These are phyloP conservation scores for Fulvia fulva DNA, from an alignment of 2,329 filamentous ascomycete genomes.

Conservation along the genomic window DNA sequence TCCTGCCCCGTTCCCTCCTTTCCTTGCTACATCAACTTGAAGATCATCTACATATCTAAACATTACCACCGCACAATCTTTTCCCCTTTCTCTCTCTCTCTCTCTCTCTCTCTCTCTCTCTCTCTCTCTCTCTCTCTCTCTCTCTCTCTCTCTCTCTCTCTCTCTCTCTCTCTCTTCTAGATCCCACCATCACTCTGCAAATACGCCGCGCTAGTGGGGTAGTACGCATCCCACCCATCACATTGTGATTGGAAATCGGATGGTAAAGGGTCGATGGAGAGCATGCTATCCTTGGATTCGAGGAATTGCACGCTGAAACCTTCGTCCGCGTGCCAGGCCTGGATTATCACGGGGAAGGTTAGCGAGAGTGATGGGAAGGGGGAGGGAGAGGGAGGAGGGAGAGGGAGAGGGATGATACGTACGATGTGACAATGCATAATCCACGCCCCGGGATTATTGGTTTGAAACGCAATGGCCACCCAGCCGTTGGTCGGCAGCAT, in stretches of 20 bases:
- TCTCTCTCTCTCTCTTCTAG: conserved; percentile 5
- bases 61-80: too few relatives aligned
- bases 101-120: neutral
- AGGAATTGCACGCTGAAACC: conserved; percentile 35
- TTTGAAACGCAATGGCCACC: conserved; percentile 40
- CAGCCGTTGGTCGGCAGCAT: conserved; percentile 38
- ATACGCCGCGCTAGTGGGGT: conserved; percentile 23
- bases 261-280: conserved; percentile 21
- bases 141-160: too few relatives aligned
- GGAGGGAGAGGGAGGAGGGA: too few relatives aligned
- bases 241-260: conserved; percentile 29
- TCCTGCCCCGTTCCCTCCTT: too few relatives aligned
- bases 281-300: conserved; percentile 25
- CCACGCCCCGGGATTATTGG: conserved; percentile 44
- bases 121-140: neutral
- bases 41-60: too few relatives aligned
- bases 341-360: neutral
- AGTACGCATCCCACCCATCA: conserved; percentile 29
- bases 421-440: conserved; percentile 43
- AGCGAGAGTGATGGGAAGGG: neutral
- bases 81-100: too few relatives aligned
- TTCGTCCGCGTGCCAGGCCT: conserved; percentile 33
- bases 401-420: conserved; percentile 8
- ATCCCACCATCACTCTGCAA: conserved; percentile 33
- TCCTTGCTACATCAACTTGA: too few relatives aligned